phyloP scores from a whole-genome alignment of 2,329 filamentous ascomycete genomes.

The Fusarium anguioides region DNA sequence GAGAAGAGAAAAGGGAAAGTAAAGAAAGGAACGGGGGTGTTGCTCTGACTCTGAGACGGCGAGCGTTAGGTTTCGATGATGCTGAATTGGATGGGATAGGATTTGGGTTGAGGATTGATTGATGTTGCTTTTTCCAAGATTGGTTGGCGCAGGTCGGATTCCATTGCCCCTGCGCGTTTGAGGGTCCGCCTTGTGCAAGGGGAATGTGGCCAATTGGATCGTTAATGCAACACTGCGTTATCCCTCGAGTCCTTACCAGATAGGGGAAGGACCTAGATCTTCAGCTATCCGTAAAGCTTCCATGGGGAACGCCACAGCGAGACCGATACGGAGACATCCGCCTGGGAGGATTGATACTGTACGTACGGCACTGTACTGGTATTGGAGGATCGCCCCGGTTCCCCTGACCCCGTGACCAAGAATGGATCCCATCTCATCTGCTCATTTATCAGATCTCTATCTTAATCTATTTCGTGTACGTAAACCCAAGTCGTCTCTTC shows the following conservation, averaged over 20 bases:
- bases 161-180: slow-evolving; percentile 14
- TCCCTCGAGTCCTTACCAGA: not conserved
- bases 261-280: slow-evolving; percentile 2
- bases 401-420: slow-evolving; percentile 15
- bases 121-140: slow-evolving; percentile 34
- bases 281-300: not conserved
- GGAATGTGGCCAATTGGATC: slow-evolving; percentile 21
- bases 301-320: too few relatives aligned
- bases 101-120: slow-evolving; percentile 1
- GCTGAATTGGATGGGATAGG: slow-evolving; percentile 2
- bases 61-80: slow-evolving; percentile 8
- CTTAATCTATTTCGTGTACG: not conserved
- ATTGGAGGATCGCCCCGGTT: slow-evolving; percentile 10
- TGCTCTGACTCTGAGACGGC: not conserved
- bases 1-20: not conserved
- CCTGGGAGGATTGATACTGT: not conserved
- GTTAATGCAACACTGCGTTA: slow-evolving; percentile 12
- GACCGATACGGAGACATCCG: not conserved
- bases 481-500: slow-evolving; percentile 19
- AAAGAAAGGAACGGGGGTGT: not conserved
- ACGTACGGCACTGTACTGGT: not conserved
- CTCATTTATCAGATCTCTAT: slow-evolving; percentile 10
- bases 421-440: not conserved
- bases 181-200: not conserved
- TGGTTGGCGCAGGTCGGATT: slow-evolving; percentile 6